Conservation (phyloP, 495 filamentous ascomycete genomes). For the Penicillium silybi region DNA sequence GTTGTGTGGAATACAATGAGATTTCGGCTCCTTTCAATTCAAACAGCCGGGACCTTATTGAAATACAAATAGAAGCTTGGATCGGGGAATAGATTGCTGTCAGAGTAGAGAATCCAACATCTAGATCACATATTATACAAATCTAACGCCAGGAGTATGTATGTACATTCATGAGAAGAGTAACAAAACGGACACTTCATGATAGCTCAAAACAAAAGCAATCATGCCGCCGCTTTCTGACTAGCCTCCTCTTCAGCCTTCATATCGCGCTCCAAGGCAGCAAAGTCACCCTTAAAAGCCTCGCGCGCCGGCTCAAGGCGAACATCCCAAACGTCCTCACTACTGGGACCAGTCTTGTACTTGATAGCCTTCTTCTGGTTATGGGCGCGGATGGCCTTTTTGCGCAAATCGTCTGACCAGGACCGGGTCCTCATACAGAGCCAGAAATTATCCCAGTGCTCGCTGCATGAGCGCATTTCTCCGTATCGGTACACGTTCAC, state of each 20-base stretch:
- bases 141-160: neutral
- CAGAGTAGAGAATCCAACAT: neutral
- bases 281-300: constrained; percentile 58
- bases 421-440: constrained; percentile 84
- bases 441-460: constrained; percentile 88
- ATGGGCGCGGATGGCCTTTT: constrained; percentile 59
- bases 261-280: constrained; percentile 51
- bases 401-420: constrained; percentile 42
- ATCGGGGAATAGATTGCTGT: neutral
- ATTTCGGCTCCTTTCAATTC: too few species aligned
- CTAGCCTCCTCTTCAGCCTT: constrained; percentile 41
- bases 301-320: constrained; percentile 48
- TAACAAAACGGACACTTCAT: neutral
- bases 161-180: neutral
- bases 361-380: constrained; percentile 71
- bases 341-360: constrained; percentile 70
- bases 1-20: neutral
- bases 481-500: constrained; percentile 84
- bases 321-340: constrained; percentile 88
- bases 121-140: neutral
- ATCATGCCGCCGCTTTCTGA: constrained; percentile 14
- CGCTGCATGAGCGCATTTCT: constrained; percentile 62
- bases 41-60: neutral
- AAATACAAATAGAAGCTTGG: neutral
- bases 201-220: neutral